Percentiles rank a stretch among this genome's conserved stretches.
Conservation (phyloP, 2,329 filamentous ascomycete genomes). For the Exophiala bonariae region DNA sequence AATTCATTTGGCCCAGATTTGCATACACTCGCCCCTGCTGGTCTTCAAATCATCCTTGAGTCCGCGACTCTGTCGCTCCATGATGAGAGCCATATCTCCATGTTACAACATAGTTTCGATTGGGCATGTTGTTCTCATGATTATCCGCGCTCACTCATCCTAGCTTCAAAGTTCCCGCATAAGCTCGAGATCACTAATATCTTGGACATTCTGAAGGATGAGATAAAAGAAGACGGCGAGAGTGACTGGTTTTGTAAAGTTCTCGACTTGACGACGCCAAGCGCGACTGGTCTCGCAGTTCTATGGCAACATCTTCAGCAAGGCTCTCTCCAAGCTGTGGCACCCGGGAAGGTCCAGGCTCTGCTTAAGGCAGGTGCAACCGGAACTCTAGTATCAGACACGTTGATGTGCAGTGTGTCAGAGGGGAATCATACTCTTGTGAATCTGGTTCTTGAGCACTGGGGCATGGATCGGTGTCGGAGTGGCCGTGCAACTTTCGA, state of each 20-base stretch:
- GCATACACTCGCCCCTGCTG: background rate
- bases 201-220: too few species aligned
- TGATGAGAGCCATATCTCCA: too few species aligned
- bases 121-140: too few species aligned
- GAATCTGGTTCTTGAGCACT: slow-evolving; percentile 3
- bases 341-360: background rate
- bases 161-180: too few species aligned
- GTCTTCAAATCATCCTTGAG: too few species aligned
- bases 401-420: slow-evolving; percentile 1
- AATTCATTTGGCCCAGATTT: slow-evolving; percentile 3
- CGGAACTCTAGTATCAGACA: background rate
- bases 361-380: slow-evolving; percentile 7
- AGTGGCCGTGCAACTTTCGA: slow-evolving; percentile 7
- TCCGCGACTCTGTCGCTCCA: too few species aligned
- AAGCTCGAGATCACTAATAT: too few species aligned
- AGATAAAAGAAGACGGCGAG: too few species aligned
- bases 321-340: background rate
- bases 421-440: slow-evolving; percentile 1
- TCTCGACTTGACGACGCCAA: too few species aligned
- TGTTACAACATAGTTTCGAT: too few species aligned
- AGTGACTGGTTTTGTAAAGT: too few species aligned
- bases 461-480: background rate
- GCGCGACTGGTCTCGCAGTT: slow-evolving; percentile 1
- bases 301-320: slow-evolving; percentile 6
- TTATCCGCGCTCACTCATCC: too few species aligned